phyloP scores from a whole-genome alignment of 345 rosid species.

The Erodium maritimum region DNA sequence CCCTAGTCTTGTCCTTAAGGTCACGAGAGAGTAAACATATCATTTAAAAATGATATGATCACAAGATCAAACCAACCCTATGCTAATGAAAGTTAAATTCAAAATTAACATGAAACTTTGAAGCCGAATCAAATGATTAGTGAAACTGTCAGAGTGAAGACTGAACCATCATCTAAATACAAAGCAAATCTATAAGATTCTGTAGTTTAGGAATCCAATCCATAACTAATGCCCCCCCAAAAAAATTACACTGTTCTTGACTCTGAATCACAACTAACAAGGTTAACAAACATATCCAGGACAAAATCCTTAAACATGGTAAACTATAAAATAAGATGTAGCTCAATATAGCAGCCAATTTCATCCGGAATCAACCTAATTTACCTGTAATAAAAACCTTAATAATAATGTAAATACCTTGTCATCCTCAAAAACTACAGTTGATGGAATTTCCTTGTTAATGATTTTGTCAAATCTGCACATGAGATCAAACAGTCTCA shows the following conservation, averaged over 20 bases:
- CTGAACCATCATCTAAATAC: neutral
- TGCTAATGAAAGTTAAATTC: neutral
- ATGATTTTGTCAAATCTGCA: conserved; percentile 95
- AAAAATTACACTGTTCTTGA: too few species aligned
- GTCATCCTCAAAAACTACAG: conserved; percentile 76
- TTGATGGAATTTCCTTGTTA: conserved; percentile 77
- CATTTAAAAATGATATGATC: too few species aligned
- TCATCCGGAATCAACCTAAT: neutral
- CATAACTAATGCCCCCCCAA: neutral
- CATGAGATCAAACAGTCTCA: neutral
- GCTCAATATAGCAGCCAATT: neutral
- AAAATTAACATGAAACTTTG: neutral
- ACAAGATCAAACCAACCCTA: too few species aligned
- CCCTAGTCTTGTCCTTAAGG: too few species aligned
- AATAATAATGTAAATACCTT: conserved; percentile 28
- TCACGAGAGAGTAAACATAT: too few species aligned
- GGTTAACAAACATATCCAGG: too few species aligned
- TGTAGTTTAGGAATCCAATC: neutral
- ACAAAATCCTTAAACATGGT: too few species aligned
- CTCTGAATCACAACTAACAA: neutral
- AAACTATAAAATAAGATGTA: neutral
- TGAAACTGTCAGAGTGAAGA: neutral
- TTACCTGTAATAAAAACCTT: neutral
- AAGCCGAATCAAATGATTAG: neutral
- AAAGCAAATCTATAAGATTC: neutral